Evolutionary conservation across 2,329 filamentous ascomycete genomes (phyloP), one percentile per base, ranked within the genome.

Genomic region (Dothideomycetes sp.): DNA sequence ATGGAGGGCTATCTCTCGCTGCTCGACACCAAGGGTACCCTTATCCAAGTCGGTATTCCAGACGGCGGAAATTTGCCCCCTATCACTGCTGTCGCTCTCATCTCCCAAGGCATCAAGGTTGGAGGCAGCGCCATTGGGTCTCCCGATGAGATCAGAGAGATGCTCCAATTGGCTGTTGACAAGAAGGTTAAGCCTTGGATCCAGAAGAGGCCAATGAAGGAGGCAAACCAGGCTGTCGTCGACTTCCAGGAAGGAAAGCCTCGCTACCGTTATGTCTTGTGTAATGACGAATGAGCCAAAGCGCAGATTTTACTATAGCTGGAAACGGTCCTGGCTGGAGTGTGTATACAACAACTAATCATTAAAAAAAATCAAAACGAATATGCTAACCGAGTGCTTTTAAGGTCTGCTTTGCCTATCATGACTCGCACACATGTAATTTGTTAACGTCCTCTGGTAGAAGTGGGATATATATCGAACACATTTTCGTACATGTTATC

Each of bases 41-140:
- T 81, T 47, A 68, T 81, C 43, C 76, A 81, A 57, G 67, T 84
- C 37, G 79, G 78, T 29, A 72, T 70, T 1, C 79, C 80, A 1
- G 80, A 84, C 49, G 37, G 39, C 17, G 59, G 64, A 55, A 56
- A 58, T 35, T 49, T 68, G 1, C 74, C 73, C 4, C 59, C 60
- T 5, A 65, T 82, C 50, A 65, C 63, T 48, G 72, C 71, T 5
- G 75, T 72, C 50, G 60, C 69, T 4, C 54, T 84, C 34, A 73
- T 82, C 38, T 53, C 54, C 35, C 78, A 75, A 49, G 65, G 70
- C 2, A 58, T 54, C 36, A 65, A 59, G 45, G 54, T 68, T 40
- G 61, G 59, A 11, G 65, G 65, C 4, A 60, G 55, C 35, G 52
- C 60, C 45, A 64, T 75, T 44, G 73, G 73, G 4, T 60, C 65